Conservation (phyloP, 2,329 filamentous ascomycete genomes). For the Stromatinia cepivora region DNA sequence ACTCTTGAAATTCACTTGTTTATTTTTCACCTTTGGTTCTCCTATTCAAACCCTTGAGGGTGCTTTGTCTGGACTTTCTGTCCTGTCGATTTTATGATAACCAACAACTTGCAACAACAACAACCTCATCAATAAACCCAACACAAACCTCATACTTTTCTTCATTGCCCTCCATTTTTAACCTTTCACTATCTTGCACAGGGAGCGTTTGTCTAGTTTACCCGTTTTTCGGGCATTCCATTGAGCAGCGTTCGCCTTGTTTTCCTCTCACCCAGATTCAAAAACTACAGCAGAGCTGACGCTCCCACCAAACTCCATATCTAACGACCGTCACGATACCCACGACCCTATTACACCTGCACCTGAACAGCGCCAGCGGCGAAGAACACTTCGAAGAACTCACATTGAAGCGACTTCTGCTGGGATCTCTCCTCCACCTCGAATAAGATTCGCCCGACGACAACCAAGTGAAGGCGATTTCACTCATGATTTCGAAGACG, state of each 20-base stretch:
- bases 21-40: not conserved
- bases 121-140: conserved; percentile 17
- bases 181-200: not conserved
- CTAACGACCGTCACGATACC: conserved; percentile 43
- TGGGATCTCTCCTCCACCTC: conserved; percentile 39
- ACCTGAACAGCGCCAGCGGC: conserved; percentile 40
- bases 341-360: conserved; percentile 40
- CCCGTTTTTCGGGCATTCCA: conserved; percentile 27
- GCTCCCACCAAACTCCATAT: conserved; percentile 32
- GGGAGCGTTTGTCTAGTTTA: not conserved
- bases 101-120: conserved; percentile 7
- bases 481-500: conserved; percentile 38
- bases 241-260: conserved; percentile 36
- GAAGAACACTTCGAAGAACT: conserved; percentile 34
- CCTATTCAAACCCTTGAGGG: not conserved
- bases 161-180: not conserved
- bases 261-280: conserved; percentile 28
- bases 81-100: not conserved
- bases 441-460: conserved; percentile 33
- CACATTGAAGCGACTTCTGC: conserved; percentile 41
- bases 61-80: not conserved
- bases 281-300: conserved; percentile 38
- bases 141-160: conserved; percentile 16
- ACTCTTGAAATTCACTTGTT: conserved; percentile 15
- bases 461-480: conserved; percentile 27